Evolutionary conservation across 2,329 filamentous ascomycete genomes (phyloP).

Genomic region (Podosphaera fusca): DNA sequence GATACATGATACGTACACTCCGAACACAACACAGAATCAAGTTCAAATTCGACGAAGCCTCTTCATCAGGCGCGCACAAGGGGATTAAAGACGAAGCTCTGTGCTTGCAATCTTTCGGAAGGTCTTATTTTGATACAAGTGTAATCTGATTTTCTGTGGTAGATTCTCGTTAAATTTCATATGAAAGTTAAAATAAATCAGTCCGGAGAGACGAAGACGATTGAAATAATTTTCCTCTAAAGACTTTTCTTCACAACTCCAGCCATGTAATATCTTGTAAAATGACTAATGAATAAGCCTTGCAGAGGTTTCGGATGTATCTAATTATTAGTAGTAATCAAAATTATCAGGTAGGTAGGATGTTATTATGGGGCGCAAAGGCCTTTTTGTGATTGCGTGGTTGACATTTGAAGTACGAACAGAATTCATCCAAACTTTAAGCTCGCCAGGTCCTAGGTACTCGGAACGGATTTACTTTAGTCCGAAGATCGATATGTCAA

Average conservation of each 20-base stretch:
- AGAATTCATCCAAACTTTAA: not conserved
- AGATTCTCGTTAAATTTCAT: slow-evolving; percentile 5
- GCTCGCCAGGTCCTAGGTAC: too few species aligned
- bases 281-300: too few species aligned
- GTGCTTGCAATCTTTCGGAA: slow-evolving; percentile 27
- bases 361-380: too few species aligned
- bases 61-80: slow-evolving; percentile 17
- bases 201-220: slow-evolving; percentile 7
- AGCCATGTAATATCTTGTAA: too few species aligned
- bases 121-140: slow-evolving; percentile 8
- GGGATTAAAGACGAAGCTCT: slow-evolving; percentile 37
- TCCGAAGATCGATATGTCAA: too few species aligned
- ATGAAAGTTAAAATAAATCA: slow-evolving; percentile 8
- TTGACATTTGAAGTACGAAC: too few species aligned
- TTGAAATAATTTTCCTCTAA: slow-evolving; percentile 1
- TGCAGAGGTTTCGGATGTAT: too few species aligned
- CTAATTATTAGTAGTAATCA: too few species aligned
- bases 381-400: too few species aligned
- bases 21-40: slow-evolving; percentile 15
- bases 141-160: slow-evolving; percentile 9
- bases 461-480: too few species aligned
- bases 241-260: too few species aligned
- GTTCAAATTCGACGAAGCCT: slow-evolving; percentile 14
- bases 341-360: too few species aligned
- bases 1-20: slow-evolving; percentile 18